These are phyloP conservation scores for Camellia granthamiana DNA, from an alignment of 148 eudicot genomes.

Conservation along the genomic window DNA sequence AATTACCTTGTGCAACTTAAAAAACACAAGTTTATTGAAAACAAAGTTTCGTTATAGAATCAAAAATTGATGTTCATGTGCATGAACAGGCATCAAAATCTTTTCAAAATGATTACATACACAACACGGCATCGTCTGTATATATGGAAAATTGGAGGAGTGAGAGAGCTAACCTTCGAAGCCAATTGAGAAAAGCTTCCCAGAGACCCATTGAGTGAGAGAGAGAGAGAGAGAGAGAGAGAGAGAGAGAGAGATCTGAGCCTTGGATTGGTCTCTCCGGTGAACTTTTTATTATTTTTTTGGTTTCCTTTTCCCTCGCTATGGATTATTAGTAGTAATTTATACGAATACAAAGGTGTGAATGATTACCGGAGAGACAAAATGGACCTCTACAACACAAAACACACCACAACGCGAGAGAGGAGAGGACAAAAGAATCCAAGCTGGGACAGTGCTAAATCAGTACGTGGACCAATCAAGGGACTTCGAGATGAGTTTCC, in stretches of 20 bases:
- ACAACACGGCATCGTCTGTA: neutral
- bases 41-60: neutral
- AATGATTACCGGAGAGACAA: no score
- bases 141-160: neutral
- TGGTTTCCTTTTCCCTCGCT: neutral
- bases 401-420: no score
- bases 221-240: neutral
- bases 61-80: neutral
- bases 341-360: no score
- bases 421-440: no score
- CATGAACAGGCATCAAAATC: neutral
- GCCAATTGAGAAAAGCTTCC: slow-evolving; percentile 5
- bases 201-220: neutral
- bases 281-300: no score
- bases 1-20: neutral
- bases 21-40: no score
- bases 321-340: neutral
- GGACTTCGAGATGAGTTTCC: no score
- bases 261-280: neutral
- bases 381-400: no score
- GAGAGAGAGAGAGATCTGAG: neutral
- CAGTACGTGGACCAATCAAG: no score
- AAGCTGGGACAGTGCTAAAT: no score
- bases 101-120: neutral
- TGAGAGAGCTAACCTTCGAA: neutral